Conservation (phyloP, 306 rosid species). For the Citrullus colocynthis region DNA sequence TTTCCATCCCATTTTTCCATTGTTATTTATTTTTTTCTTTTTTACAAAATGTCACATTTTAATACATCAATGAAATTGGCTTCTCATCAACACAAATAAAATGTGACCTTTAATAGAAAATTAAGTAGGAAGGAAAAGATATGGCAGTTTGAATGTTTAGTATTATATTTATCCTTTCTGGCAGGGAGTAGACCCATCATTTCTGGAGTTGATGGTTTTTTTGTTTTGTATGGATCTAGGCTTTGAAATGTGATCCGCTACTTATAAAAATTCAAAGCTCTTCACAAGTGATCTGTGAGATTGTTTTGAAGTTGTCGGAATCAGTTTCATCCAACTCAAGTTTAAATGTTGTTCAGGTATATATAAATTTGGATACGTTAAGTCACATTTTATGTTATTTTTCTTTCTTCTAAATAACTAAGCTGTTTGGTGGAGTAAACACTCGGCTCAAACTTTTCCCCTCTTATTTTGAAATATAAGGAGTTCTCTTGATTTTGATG, state of each 20-base stretch:
- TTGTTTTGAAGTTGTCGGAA: constrained; percentile 32
- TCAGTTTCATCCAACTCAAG: constrained; percentile 34
- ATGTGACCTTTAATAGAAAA: background rate
- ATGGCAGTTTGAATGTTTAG: background rate
- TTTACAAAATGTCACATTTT: too few species aligned
- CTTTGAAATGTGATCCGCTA: constrained; percentile 47
- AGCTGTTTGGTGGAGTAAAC: background rate
- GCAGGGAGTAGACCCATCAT: background rate
- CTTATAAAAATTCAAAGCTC: constrained; percentile 41
- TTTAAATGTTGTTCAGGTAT: constrained; percentile 57
- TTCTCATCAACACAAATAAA: too few species aligned
- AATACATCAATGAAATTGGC: too few species aligned
- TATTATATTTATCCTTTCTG: background rate
- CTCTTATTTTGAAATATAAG: background rate
- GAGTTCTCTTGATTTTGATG: constrained; percentile 11
- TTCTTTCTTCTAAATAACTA: background rate
- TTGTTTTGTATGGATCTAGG: constrained; percentile 36
- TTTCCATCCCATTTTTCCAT: background rate
- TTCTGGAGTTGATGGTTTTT: background rate
- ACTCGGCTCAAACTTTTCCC: background rate
- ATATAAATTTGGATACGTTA: constrained; percentile 12
- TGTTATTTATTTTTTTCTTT: too few species aligned
- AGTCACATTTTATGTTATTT: background rate
- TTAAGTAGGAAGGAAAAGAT: background rate
- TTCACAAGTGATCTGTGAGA: constrained; percentile 40